phyloP scores from a whole-genome alignment of 352 stramenopile species.

The Salisapilia sapeloensis region DNA sequence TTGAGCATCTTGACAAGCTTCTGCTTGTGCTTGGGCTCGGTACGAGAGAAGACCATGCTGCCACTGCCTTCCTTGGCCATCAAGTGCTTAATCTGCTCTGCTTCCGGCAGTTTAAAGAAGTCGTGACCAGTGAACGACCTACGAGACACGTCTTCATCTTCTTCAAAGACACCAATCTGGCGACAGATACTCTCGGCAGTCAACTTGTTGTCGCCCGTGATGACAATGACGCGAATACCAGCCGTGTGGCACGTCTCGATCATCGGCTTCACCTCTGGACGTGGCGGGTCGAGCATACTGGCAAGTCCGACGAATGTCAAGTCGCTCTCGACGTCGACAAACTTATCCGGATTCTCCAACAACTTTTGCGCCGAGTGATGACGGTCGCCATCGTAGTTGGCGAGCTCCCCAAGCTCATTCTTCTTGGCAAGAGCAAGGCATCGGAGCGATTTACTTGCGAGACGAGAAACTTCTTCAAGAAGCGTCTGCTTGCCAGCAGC shows the following conservation, averaged over 20 bases:
- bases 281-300: conserved; percentile 97
- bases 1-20: conserved; percentile 92
- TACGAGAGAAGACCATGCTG: conserved; percentile 95
- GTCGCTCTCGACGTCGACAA: conserved; percentile 89
- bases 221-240: conserved; percentile 98
- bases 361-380: conserved; percentile 73
- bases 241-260: conserved; percentile 91
- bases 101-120: conserved; percentile 88
- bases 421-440: conserved; percentile 95
- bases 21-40: conserved; percentile 97
- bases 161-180: conserved; percentile 94
- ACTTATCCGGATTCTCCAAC: conserved; percentile 74
- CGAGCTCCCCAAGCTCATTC: conserved; percentile 74
- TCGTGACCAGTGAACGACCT: conserved; percentile 90
- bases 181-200: conserved; percentile 95
- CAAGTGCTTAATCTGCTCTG: conserved; percentile 85
- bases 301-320: conserved; percentile 95
- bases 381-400: conserved; percentile 64
- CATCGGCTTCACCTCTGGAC: conserved; percentile 90
- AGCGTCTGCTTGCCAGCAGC: conserved; percentile 73
- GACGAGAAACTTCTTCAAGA: conserved; percentile 76
- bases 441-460: conserved; percentile 89
- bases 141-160: conserved; percentile 66
- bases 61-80: conserved; percentile 68
- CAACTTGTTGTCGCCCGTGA: conserved; percentile 98